Evolutionary conservation across 2,329 filamentous ascomycete genomes (phyloP).

Genomic region (Diplodia seriata): DNA sequence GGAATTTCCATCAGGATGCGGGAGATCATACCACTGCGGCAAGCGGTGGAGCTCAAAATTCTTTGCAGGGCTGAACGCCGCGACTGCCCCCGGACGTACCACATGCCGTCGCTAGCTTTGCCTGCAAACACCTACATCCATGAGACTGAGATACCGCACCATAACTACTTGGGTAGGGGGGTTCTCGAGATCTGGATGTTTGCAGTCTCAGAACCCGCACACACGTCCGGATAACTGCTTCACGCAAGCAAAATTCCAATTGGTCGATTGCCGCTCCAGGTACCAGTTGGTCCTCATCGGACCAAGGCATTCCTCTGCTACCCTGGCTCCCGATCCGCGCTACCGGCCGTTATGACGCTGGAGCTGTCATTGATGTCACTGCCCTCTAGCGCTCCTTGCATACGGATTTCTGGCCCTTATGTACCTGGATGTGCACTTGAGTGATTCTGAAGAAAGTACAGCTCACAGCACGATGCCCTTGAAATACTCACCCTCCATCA

Average conservation of each 20-base stretch:
- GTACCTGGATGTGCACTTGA: neutral
- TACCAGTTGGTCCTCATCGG: neutral
- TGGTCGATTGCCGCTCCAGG: constrained; percentile 1
- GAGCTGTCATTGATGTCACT: constrained; percentile 23
- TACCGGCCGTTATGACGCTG: constrained; percentile 3
- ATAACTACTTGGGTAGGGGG: too few species aligned
- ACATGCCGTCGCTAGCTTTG: neutral
- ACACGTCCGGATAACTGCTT: too few species aligned
- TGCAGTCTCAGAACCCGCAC: too few species aligned
- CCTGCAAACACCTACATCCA: neutral
- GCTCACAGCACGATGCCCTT: neutral
- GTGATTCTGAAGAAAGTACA: neutral
- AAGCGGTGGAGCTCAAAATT: constrained; percentile 19
- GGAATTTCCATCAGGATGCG: constrained; percentile 3
- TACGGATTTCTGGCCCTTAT: neutral
- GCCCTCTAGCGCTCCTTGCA: neutral
- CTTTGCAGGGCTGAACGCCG: constrained; percentile 5
- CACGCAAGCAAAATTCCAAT: neutral
- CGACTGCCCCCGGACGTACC: neutral
- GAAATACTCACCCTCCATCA: neutral
- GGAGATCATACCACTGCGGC: constrained; percentile 7
- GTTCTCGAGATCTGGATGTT: too few species aligned
- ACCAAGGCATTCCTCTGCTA: constrained; percentile 3
- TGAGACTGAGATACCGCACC: too few species aligned
- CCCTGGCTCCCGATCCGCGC: constrained; percentile 3